Evolutionary conservation across 106 monocot genomes (phyloP).

Genomic region (Dactylorhiza incarnata): DNA sequence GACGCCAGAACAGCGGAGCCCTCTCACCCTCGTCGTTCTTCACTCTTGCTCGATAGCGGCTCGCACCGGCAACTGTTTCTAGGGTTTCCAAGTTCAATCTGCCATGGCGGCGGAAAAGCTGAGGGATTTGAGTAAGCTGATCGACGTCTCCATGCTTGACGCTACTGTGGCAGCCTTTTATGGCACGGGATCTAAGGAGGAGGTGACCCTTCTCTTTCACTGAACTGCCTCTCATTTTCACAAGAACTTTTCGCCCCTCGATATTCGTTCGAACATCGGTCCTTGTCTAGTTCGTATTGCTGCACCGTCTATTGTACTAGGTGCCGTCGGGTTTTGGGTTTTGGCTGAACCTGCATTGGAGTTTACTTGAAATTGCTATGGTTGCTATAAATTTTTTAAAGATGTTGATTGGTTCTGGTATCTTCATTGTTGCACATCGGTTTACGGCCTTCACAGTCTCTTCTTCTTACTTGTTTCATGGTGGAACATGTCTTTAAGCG

Average conservation of each 20-base stretch:
- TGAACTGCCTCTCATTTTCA: background rate
- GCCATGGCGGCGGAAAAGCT: conserved; percentile 61
- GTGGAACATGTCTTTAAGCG: background rate
- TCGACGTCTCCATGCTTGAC: conserved; percentile 91
- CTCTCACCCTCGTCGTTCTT: too few relatives aligned
- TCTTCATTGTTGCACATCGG: background rate
- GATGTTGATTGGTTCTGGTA: background rate
- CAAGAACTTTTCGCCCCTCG: background rate
- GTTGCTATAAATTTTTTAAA: background rate
- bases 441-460: background rate
- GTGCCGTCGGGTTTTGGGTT: background rate
- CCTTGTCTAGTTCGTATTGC: background rate
- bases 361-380: background rate
- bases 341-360: background rate
- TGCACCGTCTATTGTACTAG: background rate
- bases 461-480: background rate
- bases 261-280: background rate
- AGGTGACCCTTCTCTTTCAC: conserved; percentile 35
- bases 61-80: conserved; percentile 8
- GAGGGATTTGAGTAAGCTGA: conserved; percentile 85
- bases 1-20: too few relatives aligned
- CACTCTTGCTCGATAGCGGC: background rate
- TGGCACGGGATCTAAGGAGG: conserved; percentile 97
- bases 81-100: conserved; percentile 15
- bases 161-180: conserved; percentile 96